A percentile compares a stretch with the other conserved stretches of the same genome.
phyloP scores from a whole-genome alignment of 164 flowering plant species.

The Magnolia officinalis region DNA sequence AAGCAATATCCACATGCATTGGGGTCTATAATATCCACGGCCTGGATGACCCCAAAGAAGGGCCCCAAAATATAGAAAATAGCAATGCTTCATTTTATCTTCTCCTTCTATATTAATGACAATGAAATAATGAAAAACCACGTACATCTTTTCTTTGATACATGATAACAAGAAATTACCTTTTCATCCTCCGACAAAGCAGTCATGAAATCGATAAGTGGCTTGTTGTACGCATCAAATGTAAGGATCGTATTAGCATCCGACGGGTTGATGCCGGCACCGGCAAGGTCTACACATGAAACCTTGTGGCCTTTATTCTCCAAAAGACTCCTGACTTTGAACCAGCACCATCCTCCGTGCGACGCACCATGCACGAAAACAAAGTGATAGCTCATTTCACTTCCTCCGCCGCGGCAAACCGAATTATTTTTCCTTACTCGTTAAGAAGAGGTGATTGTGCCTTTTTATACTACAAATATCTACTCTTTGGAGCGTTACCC shows the following conservation, averaged over 20 bases:
- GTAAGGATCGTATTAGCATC: slow-evolving; percentile 25
- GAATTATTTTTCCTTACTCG: too few relatives aligned
- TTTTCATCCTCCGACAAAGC: slow-evolving; percentile 22
- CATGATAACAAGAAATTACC: slow-evolving; percentile 8
- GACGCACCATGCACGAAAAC: slow-evolving; percentile 27
- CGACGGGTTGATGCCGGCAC: slow-evolving; percentile 29
- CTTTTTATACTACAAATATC: too few relatives aligned
- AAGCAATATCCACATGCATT: too few relatives aligned
- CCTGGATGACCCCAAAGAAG: too few relatives aligned
- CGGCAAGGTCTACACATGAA: slow-evolving; percentile 32
- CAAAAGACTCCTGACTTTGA: slow-evolving; percentile 20
- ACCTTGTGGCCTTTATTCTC: slow-evolving; percentile 31
- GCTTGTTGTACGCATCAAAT: slow-evolving; percentile 27
- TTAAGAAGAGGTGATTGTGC: too few relatives aligned
- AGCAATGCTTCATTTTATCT: too few relatives aligned
- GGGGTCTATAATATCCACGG: too few relatives aligned
- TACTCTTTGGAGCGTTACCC: too few relatives aligned
- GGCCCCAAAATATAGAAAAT: too few relatives aligned
- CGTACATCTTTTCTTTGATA: too few relatives aligned
- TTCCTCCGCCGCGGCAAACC: neutral
- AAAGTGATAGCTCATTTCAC: slow-evolving; percentile 14
- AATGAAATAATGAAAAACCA: too few relatives aligned
- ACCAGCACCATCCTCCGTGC: slow-evolving; percentile 34
- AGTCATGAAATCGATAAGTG: slow-evolving; percentile 28
- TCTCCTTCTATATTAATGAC: too few relatives aligned